Percentiles rank a stretch among this genome's conserved stretches.
phyloP scores from a whole-genome alignment of 768 basidiomycete species.

The Butyriboletus loyo region DNA sequence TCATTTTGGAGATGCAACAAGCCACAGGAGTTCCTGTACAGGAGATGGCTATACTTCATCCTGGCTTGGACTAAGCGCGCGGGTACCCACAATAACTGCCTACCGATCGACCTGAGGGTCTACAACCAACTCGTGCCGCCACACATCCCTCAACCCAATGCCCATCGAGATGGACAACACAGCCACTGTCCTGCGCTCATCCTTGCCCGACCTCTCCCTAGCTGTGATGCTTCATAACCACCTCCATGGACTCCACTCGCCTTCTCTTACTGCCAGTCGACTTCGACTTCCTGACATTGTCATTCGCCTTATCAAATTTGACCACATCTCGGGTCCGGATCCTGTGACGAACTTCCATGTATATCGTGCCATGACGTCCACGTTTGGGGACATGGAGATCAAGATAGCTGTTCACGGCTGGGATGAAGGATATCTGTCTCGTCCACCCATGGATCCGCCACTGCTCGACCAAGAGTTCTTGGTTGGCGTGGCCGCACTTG shows the following conservation, averaged over 20 bases:
- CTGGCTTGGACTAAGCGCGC: too few species aligned
- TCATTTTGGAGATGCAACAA: too few species aligned
- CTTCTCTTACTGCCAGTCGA: background rate
- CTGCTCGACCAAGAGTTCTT: too few species aligned
- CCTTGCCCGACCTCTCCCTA: too few species aligned
- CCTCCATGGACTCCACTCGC: too few species aligned
- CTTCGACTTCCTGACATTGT: background rate
- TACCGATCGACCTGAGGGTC: background rate
- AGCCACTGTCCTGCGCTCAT: background rate
- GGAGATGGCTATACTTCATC: too few species aligned
- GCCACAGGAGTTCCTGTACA: too few species aligned
- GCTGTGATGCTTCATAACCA: too few species aligned
- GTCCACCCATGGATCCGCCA: too few species aligned
- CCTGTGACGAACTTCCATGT: background rate
- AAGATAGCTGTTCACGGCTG: background rate
- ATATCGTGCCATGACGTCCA: background rate
- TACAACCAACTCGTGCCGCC: background rate
- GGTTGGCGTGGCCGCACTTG: too few species aligned
- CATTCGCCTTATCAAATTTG: background rate
- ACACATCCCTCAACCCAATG: background rate
- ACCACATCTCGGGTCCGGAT: background rate
- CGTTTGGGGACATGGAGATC: slow-evolving; percentile 2
- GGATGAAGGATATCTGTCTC: background rate
- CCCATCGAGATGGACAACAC: background rate
- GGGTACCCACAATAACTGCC: too few species aligned